Percentiles rank a stretch among this genome's conserved stretches.
Conservation (phyloP, 306 rosid genomes). For the Hippophae gyantsensis region DNA sequence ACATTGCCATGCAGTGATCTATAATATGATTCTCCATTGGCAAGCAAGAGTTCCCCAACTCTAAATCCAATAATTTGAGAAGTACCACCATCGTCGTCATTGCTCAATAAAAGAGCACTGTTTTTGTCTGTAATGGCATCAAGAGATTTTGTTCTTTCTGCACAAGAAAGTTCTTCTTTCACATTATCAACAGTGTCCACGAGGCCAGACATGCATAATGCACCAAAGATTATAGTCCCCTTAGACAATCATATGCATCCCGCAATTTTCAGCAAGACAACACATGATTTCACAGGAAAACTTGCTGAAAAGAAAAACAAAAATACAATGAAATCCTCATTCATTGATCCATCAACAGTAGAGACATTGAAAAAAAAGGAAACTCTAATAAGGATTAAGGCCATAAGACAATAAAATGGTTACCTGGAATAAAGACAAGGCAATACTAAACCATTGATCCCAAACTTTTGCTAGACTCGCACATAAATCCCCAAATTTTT, state of each 20-base stretch:
- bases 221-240: slow-evolving; percentile 34
- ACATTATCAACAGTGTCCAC: slow-evolving; percentile 57
- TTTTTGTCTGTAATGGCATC: slow-evolving; percentile 40
- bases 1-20: slow-evolving; percentile 71
- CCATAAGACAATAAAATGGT: too few species aligned
- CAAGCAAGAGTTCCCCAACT: slow-evolving; percentile 55
- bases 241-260: slow-evolving; percentile 27
- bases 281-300: slow-evolving; percentile 22
- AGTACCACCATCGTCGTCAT: slow-evolving; percentile 39
- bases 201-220: slow-evolving; percentile 97
- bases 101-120: slow-evolving; percentile 24
- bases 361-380: slow-evolving; percentile 9
- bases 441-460: too few species aligned
- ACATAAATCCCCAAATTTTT: too few species aligned
- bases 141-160: slow-evolving; percentile 79
- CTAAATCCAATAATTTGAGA: slow-evolving; percentile 61
- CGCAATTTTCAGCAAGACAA: slow-evolving; percentile 32
- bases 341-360: slow-evolving; percentile 31
- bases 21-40: slow-evolving; percentile 62
- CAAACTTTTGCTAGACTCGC: too few species aligned
- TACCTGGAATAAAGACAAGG: too few species aligned
- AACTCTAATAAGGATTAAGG: too few species aligned
- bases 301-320: slow-evolving; percentile 17
- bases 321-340: slow-evolving; percentile 21
- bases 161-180: slow-evolving; percentile 43